Conservation (phyloP, 2,329 filamentous ascomycete genomes). For the Penicillium olsonii region DNA sequence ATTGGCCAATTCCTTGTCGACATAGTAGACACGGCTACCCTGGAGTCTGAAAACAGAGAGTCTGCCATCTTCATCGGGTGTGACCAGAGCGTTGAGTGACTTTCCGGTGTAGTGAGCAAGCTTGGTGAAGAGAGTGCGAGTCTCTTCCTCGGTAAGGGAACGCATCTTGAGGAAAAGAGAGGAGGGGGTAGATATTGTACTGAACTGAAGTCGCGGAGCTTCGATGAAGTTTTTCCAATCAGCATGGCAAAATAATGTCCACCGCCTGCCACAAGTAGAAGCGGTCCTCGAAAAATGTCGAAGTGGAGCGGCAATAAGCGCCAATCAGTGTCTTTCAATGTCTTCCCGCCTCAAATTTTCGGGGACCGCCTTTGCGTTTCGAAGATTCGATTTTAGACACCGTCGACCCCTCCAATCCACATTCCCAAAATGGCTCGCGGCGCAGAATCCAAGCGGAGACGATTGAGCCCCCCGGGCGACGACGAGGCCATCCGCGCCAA, state of each 20-base stretch:
- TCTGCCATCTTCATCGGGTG: conserved; percentile 62
- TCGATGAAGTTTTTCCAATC: not conserved
- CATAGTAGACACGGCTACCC: conserved; percentile 85
- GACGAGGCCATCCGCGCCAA: conserved; percentile 34
- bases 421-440: conserved; percentile 47
- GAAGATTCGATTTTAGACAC: conserved; percentile 16
- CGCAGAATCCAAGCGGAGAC: conserved; percentile 52
- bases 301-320: conserved; percentile 17
- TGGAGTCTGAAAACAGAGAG: conserved; percentile 74
- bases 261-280: not conserved
- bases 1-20: conserved; percentile 85
- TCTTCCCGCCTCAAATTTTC: conserved; percentile 11
- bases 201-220: not conserved
- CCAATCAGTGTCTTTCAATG: conserved; percentile 4
- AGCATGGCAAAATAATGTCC: not conserved
- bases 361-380: conserved; percentile 8
- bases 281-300: conserved; percentile 7
- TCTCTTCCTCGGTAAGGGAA: conserved; percentile 37
- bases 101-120: conserved; percentile 86
- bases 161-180: conserved; percentile 7
- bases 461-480: conserved; percentile 51
- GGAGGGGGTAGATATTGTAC: not conserved
- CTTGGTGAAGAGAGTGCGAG: conserved; percentile 80
- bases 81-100: conserved; percentile 5
- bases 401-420: conserved; percentile 1